A percentile compares a stretch with the other conserved stretches of the same genome.
Evolutionary conservation across 1,139 yeast species (phyloP).

Genomic region (Yamadazyma pseudoaaseri): DNA sequence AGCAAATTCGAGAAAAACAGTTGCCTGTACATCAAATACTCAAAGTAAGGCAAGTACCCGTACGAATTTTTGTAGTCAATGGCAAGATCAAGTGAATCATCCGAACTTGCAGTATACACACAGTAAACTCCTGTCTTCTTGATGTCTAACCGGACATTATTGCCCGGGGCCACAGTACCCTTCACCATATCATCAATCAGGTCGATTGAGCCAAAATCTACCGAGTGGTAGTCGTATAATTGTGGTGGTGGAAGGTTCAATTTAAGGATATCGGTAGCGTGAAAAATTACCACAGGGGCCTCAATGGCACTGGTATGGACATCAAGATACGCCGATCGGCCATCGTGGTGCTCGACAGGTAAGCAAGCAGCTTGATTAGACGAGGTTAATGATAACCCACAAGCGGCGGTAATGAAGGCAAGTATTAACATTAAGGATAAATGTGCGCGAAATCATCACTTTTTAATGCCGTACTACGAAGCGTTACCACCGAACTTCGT

Average conservation of each 20-base stretch:
- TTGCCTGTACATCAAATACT: constrained; percentile 21
- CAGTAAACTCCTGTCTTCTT: constrained; percentile 33
- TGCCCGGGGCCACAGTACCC: constrained; percentile 3
- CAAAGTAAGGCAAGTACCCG: constrained; percentile 26
- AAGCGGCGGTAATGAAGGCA: background rate
- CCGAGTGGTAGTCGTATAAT: background rate
- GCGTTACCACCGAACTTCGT: constrained; percentile 43
- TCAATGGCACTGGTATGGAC: background rate
- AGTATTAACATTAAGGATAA: background rate
- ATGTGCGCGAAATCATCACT: background rate
- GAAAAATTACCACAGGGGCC: constrained; percentile 25
- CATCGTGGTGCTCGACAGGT: constrained; percentile 1
- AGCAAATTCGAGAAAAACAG: constrained; percentile 17
- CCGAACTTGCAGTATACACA: constrained; percentile 31
- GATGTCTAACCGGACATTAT: constrained; percentile 15
- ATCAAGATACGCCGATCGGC: background rate
- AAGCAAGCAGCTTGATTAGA: constrained; percentile 8
- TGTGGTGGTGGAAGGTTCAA: constrained; percentile 19
- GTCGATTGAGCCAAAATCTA: background rate
- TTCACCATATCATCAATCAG: background rate
- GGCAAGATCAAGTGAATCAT: constrained; percentile 15
- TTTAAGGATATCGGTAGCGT: constrained; percentile 23
- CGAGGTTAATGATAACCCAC: background rate
- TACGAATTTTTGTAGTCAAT: constrained; percentile 23
- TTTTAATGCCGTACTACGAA: constrained; percentile 29